phyloP scores from a whole-genome alignment of 306 rosid genomes.

The Quercus robur region DNA sequence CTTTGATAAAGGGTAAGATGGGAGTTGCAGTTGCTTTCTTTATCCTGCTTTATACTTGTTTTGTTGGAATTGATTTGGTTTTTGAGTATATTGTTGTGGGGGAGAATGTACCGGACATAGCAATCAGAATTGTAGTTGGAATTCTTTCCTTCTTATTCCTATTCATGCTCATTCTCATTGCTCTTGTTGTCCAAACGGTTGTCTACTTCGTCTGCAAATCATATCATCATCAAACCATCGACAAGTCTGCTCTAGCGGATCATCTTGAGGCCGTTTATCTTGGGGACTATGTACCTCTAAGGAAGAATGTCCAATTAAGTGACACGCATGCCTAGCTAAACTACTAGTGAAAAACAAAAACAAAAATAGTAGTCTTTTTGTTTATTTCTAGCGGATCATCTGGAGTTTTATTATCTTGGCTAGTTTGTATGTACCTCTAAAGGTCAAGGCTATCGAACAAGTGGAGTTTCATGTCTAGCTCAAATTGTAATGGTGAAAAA shows the following conservation, averaged over 20 bases:
- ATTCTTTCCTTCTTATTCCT: conserved; percentile 7
- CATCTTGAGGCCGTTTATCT: conserved; percentile 23
- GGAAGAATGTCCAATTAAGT: conserved; percentile 13
- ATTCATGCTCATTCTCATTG: conserved; percentile 16
- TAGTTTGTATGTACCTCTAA: too few species aligned
- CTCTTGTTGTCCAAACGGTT: conserved; percentile 16
- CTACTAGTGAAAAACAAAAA: background rate
- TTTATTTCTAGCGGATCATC: too few species aligned
- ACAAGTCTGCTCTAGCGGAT: conserved; percentile 7
- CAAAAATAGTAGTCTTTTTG: too few species aligned
- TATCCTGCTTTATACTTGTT: background rate
- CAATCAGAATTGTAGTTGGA: background rate
- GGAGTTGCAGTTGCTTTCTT: background rate
- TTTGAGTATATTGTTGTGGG: conserved; percentile 8
- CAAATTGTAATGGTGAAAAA: too few species aligned
- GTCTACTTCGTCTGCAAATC: conserved; percentile 33
- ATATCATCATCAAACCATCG: conserved; percentile 30
- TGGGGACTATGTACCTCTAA: conserved; percentile 19
- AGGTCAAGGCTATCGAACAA: too few species aligned
- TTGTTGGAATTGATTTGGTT: background rate
- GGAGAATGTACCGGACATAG: background rate
- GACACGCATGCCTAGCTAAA: background rate
- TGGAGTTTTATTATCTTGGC: too few species aligned
- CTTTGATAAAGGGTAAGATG: conserved; percentile 19
- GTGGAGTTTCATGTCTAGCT: too few species aligned